Evolutionary conservation across 2,329 filamentous ascomycete genomes (phyloP).

Genomic region (Pyricularia grisea): DNA sequence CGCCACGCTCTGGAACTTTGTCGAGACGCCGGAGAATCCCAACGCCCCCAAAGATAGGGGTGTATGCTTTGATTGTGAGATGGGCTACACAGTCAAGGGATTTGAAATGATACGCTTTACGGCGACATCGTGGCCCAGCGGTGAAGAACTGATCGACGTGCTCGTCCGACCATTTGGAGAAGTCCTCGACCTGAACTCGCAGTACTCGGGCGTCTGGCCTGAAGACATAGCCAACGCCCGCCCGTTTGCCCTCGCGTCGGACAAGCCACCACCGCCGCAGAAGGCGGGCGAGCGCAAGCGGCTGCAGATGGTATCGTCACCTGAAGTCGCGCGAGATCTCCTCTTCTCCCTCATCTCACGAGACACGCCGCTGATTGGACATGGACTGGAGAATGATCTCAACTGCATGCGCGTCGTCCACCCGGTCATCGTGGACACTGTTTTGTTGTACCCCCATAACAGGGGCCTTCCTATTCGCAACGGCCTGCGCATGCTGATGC

Average conservation of each 20-base stretch:
- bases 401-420: constrained; percentile 43
- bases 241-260: constrained; percentile 33
- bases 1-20: constrained; percentile 70
- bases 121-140: constrained; percentile 76
- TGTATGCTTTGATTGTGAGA: constrained; percentile 91
- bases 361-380: constrained; percentile 76
- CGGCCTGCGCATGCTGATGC: constrained; percentile 66
- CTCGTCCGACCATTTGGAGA: constrained; percentile 14
- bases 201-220: constrained; percentile 78
- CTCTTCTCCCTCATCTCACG: constrained; percentile 70
- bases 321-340: constrained; percentile 62
- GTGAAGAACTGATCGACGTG: constrained; percentile 68
- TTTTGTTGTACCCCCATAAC: constrained; percentile 63
- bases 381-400: constrained; percentile 92
- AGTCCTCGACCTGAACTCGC: constrained; percentile 52
- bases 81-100: constrained; percentile 87
- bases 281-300: constrained; percentile 22
- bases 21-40: constrained; percentile 60
- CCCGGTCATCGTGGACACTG: constrained; percentile 13
- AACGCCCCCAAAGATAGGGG: constrained; percentile 43
- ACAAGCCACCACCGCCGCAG: constrained; percentile 9
- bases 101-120: constrained; percentile 87
- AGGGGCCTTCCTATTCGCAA: constrained; percentile 68
- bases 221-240: constrained; percentile 65
- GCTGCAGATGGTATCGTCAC: constrained; percentile 68